Percentiles rank a stretch among this genome's conserved stretches.
Conservation (phyloP, 139 green algal species). For the Helicosporidium sp. region DNA sequence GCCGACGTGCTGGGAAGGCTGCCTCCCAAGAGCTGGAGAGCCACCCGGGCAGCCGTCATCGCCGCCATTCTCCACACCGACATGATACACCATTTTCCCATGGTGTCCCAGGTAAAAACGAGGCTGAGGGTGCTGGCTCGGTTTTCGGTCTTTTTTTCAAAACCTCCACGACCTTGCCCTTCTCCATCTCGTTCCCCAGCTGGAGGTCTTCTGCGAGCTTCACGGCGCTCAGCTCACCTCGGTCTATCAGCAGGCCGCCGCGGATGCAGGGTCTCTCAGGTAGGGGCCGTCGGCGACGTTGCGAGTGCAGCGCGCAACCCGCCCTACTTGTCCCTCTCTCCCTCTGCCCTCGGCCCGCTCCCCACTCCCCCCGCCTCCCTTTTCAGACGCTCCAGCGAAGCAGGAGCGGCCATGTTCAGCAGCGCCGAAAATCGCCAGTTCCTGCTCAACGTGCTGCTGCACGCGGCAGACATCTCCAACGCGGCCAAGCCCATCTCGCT, state of each 20-base stretch:
- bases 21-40: too few relatives aligned
- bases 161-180: too few relatives aligned
- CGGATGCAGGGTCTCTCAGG: too few relatives aligned
- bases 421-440: constrained; percentile 33
- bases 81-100: constrained; percentile 47
- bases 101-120: constrained; percentile 27
- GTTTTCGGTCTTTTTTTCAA: too few relatives aligned
- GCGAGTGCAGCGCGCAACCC: background rate
- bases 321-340: too few relatives aligned
- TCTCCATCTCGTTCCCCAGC: too few relatives aligned
- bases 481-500: constrained; percentile 22
- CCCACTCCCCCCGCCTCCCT: too few relatives aligned
- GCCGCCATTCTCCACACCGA: constrained; percentile 41
- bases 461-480: constrained; percentile 48
- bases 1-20: constrained; percentile 20
- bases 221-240: too few relatives aligned
- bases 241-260: too few relatives aligned
- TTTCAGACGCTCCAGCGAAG: background rate
- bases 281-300: background rate
- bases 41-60: too few relatives aligned
- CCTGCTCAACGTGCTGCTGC: constrained; percentile 35
- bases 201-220: too few relatives aligned
- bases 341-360: too few relatives aligned
- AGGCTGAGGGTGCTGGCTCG: background rate
- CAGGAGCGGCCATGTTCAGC: constrained; percentile 13